Conservation (phyloP, 352 stramenopile genomes). For the Pythium pectinolyticum region DNA sequence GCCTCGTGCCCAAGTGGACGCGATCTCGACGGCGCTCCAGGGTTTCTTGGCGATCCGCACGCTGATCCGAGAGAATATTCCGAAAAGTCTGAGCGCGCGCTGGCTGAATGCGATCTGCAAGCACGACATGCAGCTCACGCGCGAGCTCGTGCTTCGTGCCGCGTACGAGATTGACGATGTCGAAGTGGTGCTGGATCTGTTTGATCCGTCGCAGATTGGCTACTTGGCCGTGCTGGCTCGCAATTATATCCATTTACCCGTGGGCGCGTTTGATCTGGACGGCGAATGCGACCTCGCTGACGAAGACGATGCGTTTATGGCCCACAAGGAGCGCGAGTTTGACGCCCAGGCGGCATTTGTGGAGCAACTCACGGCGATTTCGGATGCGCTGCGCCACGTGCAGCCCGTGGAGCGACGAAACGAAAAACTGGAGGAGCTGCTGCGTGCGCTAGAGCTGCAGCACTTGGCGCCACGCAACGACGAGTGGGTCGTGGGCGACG, state of each 20-base stretch:
- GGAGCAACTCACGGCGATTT: conserved; percentile 34
- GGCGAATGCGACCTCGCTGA: background rate
- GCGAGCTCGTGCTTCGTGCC: conserved; percentile 1
- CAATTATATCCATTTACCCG: background rate
- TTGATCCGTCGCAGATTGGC: conserved; percentile 18
- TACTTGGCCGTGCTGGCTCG: conserved; percentile 1
- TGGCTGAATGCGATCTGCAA: conserved; percentile 32
- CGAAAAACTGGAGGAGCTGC: conserved; percentile 13
- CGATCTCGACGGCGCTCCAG: conserved; percentile 28
- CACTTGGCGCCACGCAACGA: conserved; percentile 4
- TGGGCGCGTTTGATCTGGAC: background rate
- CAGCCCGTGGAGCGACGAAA: conserved; percentile 16
- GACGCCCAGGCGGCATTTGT: conserved; percentile 36
- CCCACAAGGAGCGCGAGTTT: conserved; percentile 29
- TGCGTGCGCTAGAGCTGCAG: conserved; percentile 25
- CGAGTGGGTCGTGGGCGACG: no score
- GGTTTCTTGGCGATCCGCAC: conserved; percentile 25
- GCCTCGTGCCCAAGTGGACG: conserved; percentile 21
- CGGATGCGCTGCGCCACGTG: conserved; percentile 32
- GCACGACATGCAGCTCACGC: conserved; percentile 6
- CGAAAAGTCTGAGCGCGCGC: conserved; percentile 19
- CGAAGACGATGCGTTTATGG: conserved; percentile 14
- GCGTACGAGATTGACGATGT: conserved; percentile 3
- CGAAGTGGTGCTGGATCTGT: conserved; percentile 8
- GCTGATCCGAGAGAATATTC: conserved; percentile 13